Percentiles rank a stretch among this genome's conserved stretches.
These are phyloP conservation scores for Nicotiana obtusifolia DNA, from an alignment of 257 asterid species.

Conservation along the genomic window DNA sequence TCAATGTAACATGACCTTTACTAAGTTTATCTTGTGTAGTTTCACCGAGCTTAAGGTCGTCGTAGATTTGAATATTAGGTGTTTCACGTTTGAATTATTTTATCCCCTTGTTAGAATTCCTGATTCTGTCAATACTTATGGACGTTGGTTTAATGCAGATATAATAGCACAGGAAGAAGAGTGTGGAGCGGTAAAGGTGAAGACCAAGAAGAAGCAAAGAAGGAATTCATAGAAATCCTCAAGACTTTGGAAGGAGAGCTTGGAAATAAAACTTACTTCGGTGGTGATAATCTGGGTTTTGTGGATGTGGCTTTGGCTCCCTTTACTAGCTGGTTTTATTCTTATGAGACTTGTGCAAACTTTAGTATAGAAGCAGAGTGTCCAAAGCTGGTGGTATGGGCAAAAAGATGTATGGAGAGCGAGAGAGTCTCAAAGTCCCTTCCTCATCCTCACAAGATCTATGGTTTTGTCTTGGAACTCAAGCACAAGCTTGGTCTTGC, in stretches of 20 bases:
- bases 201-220: constrained; percentile 13
- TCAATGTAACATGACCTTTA: not conserved
- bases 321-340: constrained; percentile 12
- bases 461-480: constrained; percentile 9
- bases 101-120: not conserved
- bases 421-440: constrained; percentile 9
- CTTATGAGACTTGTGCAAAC: constrained; percentile 5
- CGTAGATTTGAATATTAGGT: too few relatives aligned
- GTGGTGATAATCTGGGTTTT: constrained; percentile 9
- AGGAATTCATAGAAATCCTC: not conserved
- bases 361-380: constrained; percentile 13
- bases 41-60: too few relatives aligned
- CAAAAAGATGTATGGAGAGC: constrained; percentile 7
- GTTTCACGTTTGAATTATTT: not conserved
- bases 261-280: constrained; percentile 9
- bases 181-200: constrained; percentile 7
- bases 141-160: not conserved
- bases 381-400: constrained; percentile 5
- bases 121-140: not conserved
- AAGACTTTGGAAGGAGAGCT: constrained; percentile 12
- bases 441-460: constrained; percentile 15
- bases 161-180: constrained; percentile 5
- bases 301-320: constrained; percentile 12
- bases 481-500: constrained; percentile 4
- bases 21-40: too few relatives aligned